Evolutionary conservation across 2,329 filamentous ascomycete species (phyloP).

Genomic region (Sclerotinia trifoliorum): DNA sequence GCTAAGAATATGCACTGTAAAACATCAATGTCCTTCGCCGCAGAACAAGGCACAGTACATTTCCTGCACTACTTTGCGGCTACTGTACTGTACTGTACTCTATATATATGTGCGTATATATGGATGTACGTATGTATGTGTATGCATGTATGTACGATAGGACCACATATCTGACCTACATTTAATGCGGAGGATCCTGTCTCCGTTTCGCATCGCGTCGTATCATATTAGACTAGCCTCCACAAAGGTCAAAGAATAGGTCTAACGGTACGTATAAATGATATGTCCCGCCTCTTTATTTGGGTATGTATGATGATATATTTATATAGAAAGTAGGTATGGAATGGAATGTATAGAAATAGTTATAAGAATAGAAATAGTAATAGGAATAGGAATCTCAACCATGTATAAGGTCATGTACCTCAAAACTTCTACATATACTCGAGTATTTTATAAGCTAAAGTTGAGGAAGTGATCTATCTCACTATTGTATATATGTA

Average conservation of each 20-base stretch:
- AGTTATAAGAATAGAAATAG: neutral
- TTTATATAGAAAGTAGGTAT: neutral
- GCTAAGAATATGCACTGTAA: neutral
- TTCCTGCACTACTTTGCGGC: conserved; percentile 11
- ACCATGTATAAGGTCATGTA: neutral
- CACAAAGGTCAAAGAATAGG: conserved; percentile 6
- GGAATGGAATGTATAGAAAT: neutral
- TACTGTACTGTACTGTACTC: neutral
- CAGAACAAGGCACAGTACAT: conserved; percentile 15
- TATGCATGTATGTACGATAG: conserved; percentile 17
- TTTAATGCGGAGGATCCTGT: conserved; percentile 10
- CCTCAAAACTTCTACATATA: neutral
- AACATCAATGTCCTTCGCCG: conserved; percentile 11
- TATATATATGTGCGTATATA: neutral
- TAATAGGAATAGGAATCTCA: neutral
- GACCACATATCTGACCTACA: conserved; percentile 17
- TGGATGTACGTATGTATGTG: neutral
- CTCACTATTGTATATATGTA: too few relatives aligned
- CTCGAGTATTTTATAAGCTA: neutral
- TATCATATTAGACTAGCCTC: conserved; percentile 7
- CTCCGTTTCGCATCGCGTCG: conserved; percentile 1
- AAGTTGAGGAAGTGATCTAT: neutral
- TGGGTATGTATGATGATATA: conserved; percentile 6
- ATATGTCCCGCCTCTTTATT: neutral
- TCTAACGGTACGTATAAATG: neutral